phyloP scores from a whole-genome alignment of 768 basidiomycete species.

The Hygrocybe coccinea region DNA sequence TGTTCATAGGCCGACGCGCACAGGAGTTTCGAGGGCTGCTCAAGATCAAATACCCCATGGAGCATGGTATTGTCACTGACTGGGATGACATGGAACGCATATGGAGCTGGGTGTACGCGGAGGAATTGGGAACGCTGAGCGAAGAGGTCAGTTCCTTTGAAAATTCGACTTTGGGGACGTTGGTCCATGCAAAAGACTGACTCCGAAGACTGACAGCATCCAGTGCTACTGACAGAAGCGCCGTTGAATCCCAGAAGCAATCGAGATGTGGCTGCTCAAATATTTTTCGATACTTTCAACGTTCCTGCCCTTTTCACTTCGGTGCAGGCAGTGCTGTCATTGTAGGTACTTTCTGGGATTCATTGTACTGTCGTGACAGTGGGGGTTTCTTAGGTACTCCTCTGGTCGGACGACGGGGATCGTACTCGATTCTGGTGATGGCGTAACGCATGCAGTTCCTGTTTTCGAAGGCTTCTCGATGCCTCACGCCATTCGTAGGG shows the following conservation, averaged over 20 bases:
- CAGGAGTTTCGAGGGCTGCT: slow-evolving; percentile 94
- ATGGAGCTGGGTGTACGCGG: slow-evolving; percentile 97
- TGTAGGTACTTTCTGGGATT: slow-evolving; percentile 52
- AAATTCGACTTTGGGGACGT: slow-evolving; percentile 12
- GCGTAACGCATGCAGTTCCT: slow-evolving; percentile 97
- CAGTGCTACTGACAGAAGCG: slow-evolving; percentile 94
- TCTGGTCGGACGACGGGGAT: slow-evolving; percentile 99
- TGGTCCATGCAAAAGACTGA: slow-evolving; percentile 13
- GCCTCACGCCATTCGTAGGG: slow-evolving; percentile 94
- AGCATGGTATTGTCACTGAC: slow-evolving; percentile 97
- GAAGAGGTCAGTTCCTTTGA: slow-evolving; percentile 71
- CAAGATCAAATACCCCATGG: slow-evolving; percentile 99
- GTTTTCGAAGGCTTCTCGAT: slow-evolving; percentile 99
- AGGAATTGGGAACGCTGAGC: slow-evolving; percentile 90
- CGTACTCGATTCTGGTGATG: slow-evolving; percentile 96
- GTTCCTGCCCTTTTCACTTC: slow-evolving; percentile 96
- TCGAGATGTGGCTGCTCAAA: slow-evolving; percentile 94
- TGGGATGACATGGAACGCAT: slow-evolving; percentile 99
- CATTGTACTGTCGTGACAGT: neutral
- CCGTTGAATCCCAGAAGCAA: slow-evolving; percentile 95
- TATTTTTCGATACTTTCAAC: slow-evolving; percentile 99
- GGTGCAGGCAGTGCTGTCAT: slow-evolving; percentile 92
- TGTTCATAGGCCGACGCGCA: slow-evolving; percentile 91
- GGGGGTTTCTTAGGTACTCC: slow-evolving; percentile 65
- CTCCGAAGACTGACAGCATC: slow-evolving; percentile 63